Percentiles rank a stretch among this genome's conserved stretches.
Conservation (phyloP, 2,329 filamentous ascomycete genomes). For the Cladophialophora immunda region DNA sequence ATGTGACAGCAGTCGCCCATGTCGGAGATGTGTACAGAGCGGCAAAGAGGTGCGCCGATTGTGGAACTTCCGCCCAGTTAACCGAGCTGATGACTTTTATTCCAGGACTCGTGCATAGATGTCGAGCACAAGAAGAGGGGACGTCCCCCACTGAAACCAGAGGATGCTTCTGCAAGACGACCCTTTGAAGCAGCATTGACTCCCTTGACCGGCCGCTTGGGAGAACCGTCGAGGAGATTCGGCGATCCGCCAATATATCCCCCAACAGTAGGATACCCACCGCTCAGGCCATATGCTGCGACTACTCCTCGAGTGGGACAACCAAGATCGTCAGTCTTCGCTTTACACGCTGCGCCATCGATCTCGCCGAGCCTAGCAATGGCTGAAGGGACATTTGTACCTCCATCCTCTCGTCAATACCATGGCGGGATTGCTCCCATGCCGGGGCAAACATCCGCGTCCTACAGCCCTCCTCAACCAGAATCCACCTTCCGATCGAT, state of each 20-base stretch:
- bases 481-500: slow-evolving; percentile 23
- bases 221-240: slow-evolving; percentile 24
- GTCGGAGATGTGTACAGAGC: slow-evolving; percentile 55
- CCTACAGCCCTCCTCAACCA: slow-evolving; percentile 24
- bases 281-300: slow-evolving; percentile 29
- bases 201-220: slow-evolving; percentile 18
- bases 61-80: background rate
- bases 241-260: slow-evolving; percentile 27
- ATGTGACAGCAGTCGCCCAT: slow-evolving; percentile 56
- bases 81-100: slow-evolving; percentile 21
- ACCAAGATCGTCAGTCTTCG: slow-evolving; percentile 22
- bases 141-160: slow-evolving; percentile 37
- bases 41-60: slow-evolving; percentile 54
- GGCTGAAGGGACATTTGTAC: slow-evolving; percentile 33
- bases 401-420: slow-evolving; percentile 27
- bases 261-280: slow-evolving; percentile 17
- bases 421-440: slow-evolving; percentile 10
- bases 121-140: slow-evolving; percentile 57
- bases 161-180: slow-evolving; percentile 30
- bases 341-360: slow-evolving; percentile 34
- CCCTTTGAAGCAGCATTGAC: slow-evolving; percentile 24
- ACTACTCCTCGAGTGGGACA: slow-evolving; percentile 22
- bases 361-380: slow-evolving; percentile 38
- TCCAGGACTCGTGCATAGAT: slow-evolving; percentile 54
- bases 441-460: slow-evolving; percentile 16